phyloP scores from a whole-genome alignment of 176 grass and related monocot genomes.

The Carex littledalei region DNA sequence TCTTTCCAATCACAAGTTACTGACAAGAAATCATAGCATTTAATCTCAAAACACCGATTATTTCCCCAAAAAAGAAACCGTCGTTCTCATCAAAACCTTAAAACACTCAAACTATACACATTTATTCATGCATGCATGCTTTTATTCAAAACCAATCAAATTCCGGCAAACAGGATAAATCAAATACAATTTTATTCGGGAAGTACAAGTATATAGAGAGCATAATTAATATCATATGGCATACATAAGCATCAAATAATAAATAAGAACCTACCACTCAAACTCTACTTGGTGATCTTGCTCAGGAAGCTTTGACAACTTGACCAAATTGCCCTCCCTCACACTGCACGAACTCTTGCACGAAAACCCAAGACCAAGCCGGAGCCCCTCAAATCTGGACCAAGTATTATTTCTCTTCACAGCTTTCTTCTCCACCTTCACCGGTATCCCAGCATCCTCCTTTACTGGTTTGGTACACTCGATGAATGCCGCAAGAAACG shows the following conservation, averaged over 20 bases:
- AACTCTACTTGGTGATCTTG: background rate
- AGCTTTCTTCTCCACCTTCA: background rate
- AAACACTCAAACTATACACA: background rate
- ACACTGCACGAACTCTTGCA: slow-evolving; percentile 41
- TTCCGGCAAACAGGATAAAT: background rate
- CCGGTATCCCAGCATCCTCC: background rate
- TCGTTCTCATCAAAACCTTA: background rate
- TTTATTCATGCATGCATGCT: no score
- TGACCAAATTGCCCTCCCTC: slow-evolving; percentile 34
- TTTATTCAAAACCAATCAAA: background rate
- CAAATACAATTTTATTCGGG: background rate
- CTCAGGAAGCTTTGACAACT: slow-evolving; percentile 10
- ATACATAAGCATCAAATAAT: background rate
- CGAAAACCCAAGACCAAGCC: slow-evolving; percentile 24
- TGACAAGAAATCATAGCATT: background rate
- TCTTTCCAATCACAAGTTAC: background rate
- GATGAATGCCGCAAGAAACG: slow-evolving; percentile 66
- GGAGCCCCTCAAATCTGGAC: slow-evolving; percentile 13
- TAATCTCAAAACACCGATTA: background rate
- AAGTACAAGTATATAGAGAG: background rate
- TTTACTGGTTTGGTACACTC: slow-evolving; percentile 45
- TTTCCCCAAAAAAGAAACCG: background rate
- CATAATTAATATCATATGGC: background rate
- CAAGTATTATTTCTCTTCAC: slow-evolving; percentile 15
- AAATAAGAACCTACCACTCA: background rate